phyloP scores from a whole-genome alignment of 352 stramenopile genomes.

The Globisporangium nunn region DNA sequence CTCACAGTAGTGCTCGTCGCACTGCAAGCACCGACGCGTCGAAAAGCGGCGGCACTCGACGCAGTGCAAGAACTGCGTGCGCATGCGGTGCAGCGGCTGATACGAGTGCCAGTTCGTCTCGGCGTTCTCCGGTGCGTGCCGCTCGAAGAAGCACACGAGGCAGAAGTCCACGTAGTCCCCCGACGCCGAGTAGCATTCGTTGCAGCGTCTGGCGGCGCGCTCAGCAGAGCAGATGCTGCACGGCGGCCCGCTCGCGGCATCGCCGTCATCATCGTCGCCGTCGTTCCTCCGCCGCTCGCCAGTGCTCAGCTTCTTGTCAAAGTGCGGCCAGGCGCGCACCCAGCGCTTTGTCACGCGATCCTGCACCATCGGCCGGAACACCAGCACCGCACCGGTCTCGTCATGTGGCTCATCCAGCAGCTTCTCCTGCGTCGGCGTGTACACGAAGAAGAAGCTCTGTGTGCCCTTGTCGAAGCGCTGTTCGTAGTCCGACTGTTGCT shows the following conservation, averaged over 20 bases:
- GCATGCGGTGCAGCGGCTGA: slow-evolving; percentile 30
- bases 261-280: slow-evolving; percentile 9
- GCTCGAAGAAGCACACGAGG: slow-evolving; percentile 66
- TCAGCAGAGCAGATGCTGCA: slow-evolving; percentile 58
- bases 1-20: slow-evolving; percentile 76
- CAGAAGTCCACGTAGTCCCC: slow-evolving; percentile 76
- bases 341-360: slow-evolving; percentile 64
- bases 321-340: slow-evolving; percentile 68
- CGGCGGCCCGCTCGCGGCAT: slow-evolving; percentile 7
- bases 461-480: slow-evolving; percentile 50
- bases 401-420: slow-evolving; percentile 55
- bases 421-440: slow-evolving; percentile 57
- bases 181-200: slow-evolving; percentile 47
- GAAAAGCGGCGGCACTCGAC: slow-evolving; percentile 69
- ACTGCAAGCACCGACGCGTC: slow-evolving; percentile 51
- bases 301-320: slow-evolving; percentile 11
- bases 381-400: slow-evolving; percentile 32
- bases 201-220: slow-evolving; percentile 51
- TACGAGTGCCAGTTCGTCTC: slow-evolving; percentile 56
- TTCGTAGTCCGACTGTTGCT: slow-evolving; percentile 66
- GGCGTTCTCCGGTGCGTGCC: slow-evolving; percentile 24
- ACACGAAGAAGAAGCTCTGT: slow-evolving; percentile 56
- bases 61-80: slow-evolving; percentile 43
- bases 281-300: not conserved
- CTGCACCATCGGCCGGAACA: slow-evolving; percentile 65